Percentiles rank a stretch among this genome's conserved stretches.
Conservation (phyloP, 257 asterid species). For the Nicotiana sylvestris region DNA sequence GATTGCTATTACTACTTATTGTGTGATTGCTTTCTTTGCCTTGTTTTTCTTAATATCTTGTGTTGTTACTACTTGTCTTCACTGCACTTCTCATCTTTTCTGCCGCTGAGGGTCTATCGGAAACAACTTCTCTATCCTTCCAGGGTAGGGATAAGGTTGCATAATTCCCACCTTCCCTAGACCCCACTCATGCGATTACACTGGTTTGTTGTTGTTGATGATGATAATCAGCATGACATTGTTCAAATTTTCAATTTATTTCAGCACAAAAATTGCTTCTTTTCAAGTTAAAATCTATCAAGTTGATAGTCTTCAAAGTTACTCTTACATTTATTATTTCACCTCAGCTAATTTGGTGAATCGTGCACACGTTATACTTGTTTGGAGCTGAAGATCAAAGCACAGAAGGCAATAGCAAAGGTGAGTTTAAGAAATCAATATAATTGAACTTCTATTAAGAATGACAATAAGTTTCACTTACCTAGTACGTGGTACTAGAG, state of each 20-base stretch:
- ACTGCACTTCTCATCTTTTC: too few species aligned
- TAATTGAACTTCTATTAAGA: background rate
- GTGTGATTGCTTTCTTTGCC: too few species aligned
- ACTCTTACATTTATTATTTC: background rate
- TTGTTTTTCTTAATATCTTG: too few species aligned
- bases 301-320: background rate
- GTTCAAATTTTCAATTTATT: background rate
- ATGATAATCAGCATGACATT: background rate
- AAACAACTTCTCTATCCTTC: too few species aligned
- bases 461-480: constrained; percentile 10
- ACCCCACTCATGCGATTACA: too few species aligned
- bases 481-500: constrained; percentile 85
- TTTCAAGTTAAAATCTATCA: background rate
- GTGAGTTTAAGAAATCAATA: background rate
- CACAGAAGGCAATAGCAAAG: background rate
- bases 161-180: too few species aligned
- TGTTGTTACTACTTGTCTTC: too few species aligned
- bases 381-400: background rate
- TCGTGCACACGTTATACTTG: background rate
- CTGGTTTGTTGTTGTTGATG: too few species aligned
- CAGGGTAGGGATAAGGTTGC: too few species aligned
- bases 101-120: too few species aligned
- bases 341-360: background rate
- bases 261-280: background rate
- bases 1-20: too few species aligned